phyloP scores from a whole-genome alignment of 768 basidiomycete genomes.

The Tulasnella sp. region DNA sequence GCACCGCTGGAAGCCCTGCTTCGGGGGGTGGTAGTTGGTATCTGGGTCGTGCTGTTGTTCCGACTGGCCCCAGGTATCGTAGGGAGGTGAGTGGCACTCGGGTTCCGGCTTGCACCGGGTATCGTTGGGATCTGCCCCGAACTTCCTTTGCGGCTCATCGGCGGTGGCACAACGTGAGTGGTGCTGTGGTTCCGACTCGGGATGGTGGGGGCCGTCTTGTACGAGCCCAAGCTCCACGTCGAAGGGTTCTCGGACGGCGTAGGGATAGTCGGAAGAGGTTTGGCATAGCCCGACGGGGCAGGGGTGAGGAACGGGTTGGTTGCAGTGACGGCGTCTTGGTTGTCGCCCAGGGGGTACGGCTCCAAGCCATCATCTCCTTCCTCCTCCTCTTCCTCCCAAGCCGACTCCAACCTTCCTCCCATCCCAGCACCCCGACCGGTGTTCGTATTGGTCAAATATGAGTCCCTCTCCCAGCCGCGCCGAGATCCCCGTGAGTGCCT shows the following conservation, averaged over 20 bases:
- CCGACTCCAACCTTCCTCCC: background rate
- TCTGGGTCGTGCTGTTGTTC: background rate
- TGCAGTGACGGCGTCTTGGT: background rate
- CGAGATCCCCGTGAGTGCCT: background rate
- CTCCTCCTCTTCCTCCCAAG: slow-evolving; percentile 1
- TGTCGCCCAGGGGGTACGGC: background rate
- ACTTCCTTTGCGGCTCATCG: background rate
- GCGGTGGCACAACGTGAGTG: background rate
- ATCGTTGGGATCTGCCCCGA: background rate
- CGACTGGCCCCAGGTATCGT: background rate
- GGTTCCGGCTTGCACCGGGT: background rate
- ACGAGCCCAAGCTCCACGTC: background rate
- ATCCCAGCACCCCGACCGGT: background rate
- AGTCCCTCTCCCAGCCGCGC: background rate
- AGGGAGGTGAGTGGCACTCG: background rate
- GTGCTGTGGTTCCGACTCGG: background rate
- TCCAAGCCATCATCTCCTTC: background rate
- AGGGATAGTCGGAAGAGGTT: background rate
- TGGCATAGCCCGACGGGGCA: background rate
- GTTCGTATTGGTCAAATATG: background rate
- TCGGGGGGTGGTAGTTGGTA: background rate
- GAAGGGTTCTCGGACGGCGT: background rate
- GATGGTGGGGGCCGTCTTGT: background rate
- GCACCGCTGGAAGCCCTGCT: background rate
- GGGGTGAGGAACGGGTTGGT: background rate